Evolutionary conservation across 768 basidiomycete genomes (phyloP), one percentile per base, ranked within the genome.

Genomic region (Amanita muscaria): DNA sequence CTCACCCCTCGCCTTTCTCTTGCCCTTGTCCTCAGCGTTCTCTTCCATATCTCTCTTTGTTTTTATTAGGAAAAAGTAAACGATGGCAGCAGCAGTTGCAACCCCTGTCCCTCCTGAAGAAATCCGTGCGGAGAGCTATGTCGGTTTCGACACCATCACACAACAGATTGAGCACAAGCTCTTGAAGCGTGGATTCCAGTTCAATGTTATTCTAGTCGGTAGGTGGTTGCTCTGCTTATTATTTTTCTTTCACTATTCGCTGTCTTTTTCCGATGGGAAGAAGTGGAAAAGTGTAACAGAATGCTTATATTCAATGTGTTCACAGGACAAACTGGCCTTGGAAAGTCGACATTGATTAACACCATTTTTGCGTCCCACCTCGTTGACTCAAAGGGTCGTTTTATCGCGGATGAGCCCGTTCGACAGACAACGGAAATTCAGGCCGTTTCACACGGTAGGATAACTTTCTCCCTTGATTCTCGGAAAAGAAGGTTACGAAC

Each of bases 91-190:
- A 32, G 44, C 21, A 38, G 36, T 31, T 10, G 30, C 30, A 15
- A n/a, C 19, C 18, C 33, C 46, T 22, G 21, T 47, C 21, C 15
- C 46, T 30, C 30, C 63, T 54, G 62, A 76, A 60, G 92, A 94
- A 70, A 92, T 96, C 56, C 82, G 85, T 55, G 91, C 92, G 24
- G 75, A 86, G 51, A 82, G 87, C 37, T 94, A 97, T 63, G 93
- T 98, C 64, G 93, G 93, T 60, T 98, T 98, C 71, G 93, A 98
- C 76, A 82, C 86, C 53, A 96, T 98, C 64, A 94, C 92, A 48
- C 79, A 82, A 59, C 94, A 97, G 68, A 97, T 97, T 56, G 94
- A 99, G 74, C 88, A 93, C 77, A 97, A 97, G 77, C 84, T 97
- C 52, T 78, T 98, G 70, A 97, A 97, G 71, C 82, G 94, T 51